Percentiles rank a stretch among this genome's conserved stretches.
These are phyloP conservation scores for Penicillium pulvis DNA, from an alignment of 495 filamentous ascomycete genomes.

Conservation along the genomic window DNA sequence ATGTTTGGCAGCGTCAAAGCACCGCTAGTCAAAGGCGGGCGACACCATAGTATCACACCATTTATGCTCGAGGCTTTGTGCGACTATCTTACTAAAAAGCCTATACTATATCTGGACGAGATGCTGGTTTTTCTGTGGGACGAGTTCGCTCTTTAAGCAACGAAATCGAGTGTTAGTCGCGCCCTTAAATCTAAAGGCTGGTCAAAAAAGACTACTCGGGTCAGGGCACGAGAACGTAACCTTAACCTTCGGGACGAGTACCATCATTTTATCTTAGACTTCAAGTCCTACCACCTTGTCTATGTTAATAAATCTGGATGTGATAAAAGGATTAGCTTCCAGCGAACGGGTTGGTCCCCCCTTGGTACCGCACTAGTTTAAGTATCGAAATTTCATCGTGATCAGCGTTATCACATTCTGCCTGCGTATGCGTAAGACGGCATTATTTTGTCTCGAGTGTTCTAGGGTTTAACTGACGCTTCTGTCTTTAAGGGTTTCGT, in stretches of 20 bases:
- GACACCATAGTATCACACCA: conserved; percentile 22
- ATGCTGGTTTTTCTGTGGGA: conserved; percentile 27
- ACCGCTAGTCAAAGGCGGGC: conserved; percentile 21
- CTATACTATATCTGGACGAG: conserved; percentile 26
- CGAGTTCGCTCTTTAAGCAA: conserved; percentile 10
- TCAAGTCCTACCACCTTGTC: conserved; percentile 10
- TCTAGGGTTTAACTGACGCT: conserved; percentile 40
- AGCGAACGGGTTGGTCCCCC: conserved; percentile 10
- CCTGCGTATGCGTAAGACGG: conserved; percentile 44
- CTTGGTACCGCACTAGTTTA: conserved; percentile 9
- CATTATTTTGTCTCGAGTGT: conserved; percentile 36
- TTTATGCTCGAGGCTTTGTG: conserved; percentile 30
- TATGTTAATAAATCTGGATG: conserved; percentile 13
- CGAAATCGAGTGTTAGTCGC: conserved; percentile 8
- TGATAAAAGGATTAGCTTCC: conserved; percentile 18
- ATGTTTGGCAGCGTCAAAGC: conserved; percentile 32
- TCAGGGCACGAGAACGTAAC: conserved; percentile 6
- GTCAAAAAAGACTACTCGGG: conserved; percentile 12
- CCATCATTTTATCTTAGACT: conserved; percentile 1
- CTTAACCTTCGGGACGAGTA: conserved; percentile 6
- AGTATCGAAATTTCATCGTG: conserved; percentile 15
- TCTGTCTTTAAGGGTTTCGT: conserved; percentile 44
- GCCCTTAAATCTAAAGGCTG: conserved; percentile 6
- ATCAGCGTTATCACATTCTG: conserved; percentile 19
- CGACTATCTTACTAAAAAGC: conserved; percentile 26